These are phyloP conservation scores for Dendrobium huoshanense DNA, from an alignment of 106 monocot genomes.

Conservation along the genomic window DNA sequence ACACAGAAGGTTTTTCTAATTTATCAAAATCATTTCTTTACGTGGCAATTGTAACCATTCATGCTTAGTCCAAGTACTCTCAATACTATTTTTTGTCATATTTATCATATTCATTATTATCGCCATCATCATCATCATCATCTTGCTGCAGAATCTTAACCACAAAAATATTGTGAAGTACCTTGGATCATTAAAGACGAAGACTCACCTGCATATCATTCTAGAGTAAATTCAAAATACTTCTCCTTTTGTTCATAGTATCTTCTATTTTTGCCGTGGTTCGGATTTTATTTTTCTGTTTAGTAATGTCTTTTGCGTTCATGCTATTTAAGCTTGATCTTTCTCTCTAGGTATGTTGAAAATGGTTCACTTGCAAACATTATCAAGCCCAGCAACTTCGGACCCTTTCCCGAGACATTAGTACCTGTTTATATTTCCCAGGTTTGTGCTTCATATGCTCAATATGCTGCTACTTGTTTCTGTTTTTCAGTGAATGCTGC, in stretches of 20 bases:
- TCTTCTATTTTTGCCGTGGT: not conserved
- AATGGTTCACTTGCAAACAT: slow-evolving; percentile 99
- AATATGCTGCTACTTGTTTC: not conserved
- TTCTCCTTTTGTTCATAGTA: not conserved
- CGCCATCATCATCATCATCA: not conserved
- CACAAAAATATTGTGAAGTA: slow-evolving; percentile 99
- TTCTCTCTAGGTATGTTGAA: slow-evolving; percentile 77
- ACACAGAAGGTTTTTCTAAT: not conserved
- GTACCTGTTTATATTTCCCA: slow-evolving; percentile 90
- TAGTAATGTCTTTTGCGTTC: not conserved
- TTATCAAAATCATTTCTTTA: not conserved
- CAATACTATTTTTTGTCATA: not conserved
- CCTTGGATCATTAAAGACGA: slow-evolving; percentile 98
- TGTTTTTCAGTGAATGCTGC: not conserved
- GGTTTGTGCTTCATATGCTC: slow-evolving; percentile 25
- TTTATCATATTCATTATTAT: not conserved
- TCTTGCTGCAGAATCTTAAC: slow-evolving; percentile 75
- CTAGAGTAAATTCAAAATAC: slow-evolving; percentile 53
- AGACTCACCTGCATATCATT: slow-evolving; percentile 94
- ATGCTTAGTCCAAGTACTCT: not conserved
- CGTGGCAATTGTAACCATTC: not conserved
- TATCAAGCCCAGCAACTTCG: slow-evolving; percentile 97
- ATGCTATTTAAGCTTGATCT: not conserved
- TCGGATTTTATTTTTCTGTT: not conserved
- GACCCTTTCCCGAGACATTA: slow-evolving; percentile 91